These are phyloP conservation scores for Gracilariopsis chorda DNA, from an alignment of 23 red algal genomes.

Conservation along the genomic window DNA sequence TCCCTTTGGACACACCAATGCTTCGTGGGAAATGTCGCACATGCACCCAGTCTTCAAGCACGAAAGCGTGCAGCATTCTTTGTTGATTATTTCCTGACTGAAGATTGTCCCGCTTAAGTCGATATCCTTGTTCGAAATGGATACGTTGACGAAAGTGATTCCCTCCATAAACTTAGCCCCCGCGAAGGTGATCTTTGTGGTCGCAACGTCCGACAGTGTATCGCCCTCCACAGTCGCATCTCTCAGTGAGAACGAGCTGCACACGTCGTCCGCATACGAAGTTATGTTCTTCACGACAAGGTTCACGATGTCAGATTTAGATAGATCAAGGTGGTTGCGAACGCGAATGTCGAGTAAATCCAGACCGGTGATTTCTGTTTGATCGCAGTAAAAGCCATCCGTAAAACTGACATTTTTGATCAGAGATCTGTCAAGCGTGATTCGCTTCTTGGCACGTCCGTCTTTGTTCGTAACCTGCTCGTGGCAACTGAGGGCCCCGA, in stretches of 20 bases:
- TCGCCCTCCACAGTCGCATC: constrained; percentile 17
- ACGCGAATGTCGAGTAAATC: neutral
- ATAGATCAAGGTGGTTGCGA: constrained; percentile 7
- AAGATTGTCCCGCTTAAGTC: constrained; percentile 23
- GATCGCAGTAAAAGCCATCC: constrained; percentile 49
- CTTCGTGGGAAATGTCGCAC: constrained; percentile 18
- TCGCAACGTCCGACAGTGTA: neutral
- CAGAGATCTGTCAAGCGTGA: neutral
- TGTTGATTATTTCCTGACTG: constrained; percentile 6
- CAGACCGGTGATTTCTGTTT: constrained; percentile 8
- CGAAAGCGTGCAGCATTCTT: constrained; percentile 33
- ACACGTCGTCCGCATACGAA: constrained; percentile 2
- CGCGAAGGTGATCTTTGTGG: constrained; percentile 6
- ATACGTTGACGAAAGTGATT: constrained; percentile 8
- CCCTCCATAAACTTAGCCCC: constrained; percentile 16
- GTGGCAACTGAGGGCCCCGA: neutral
- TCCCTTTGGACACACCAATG: constrained; percentile 9
- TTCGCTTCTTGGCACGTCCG: neutral
- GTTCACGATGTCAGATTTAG: constrained; percentile 13
- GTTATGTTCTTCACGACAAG: constrained; percentile 23
- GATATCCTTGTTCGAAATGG: constrained; percentile 12
- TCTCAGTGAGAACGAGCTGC: constrained; percentile 30
- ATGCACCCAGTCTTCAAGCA: constrained; percentile 17
- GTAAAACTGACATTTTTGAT: constrained; percentile 8
- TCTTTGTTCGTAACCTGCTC: neutral